These are phyloP conservation scores for Backusella liffmaniae DNA, from an alignment of 192 early-diverging fungal species.

Conservation along the genomic window DNA sequence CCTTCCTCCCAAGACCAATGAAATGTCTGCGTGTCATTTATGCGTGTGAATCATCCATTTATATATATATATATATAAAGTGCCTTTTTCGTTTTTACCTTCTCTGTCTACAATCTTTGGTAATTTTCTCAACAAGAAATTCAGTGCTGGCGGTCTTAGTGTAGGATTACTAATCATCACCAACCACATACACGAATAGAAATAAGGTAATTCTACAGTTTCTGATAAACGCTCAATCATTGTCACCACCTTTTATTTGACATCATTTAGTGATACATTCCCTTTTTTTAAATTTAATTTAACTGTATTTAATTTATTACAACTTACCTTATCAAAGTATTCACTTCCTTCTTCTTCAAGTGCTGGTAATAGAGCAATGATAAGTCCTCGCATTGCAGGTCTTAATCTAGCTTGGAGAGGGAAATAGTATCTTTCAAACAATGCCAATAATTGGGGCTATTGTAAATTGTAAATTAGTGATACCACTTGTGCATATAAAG, in stretches of 20 bases:
- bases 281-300: background rate
- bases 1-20: slow-evolving; percentile 57
- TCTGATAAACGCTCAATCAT: slow-evolving; percentile 67
- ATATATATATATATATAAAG: background rate
- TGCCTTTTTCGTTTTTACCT: slow-evolving; percentile 39
- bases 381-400: slow-evolving; percentile 75
- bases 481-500: background rate
- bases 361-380: slow-evolving; percentile 78
- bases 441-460: slow-evolving; percentile 74
- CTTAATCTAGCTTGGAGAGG: slow-evolving; percentile 69
- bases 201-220: slow-evolving; percentile 71
- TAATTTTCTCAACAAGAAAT: slow-evolving; percentile 75
- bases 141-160: slow-evolving; percentile 69
- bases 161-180: slow-evolving; percentile 68
- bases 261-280: background rate
- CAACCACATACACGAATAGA: slow-evolving; percentile 84
- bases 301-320: background rate
- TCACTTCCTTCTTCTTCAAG: slow-evolving; percentile 91
- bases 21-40: slow-evolving; percentile 48
- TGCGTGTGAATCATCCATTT: background rate
- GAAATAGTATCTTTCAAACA: slow-evolving; percentile 77
- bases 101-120: slow-evolving; percentile 64
- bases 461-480: background rate
- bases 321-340: slow-evolving; percentile 69
- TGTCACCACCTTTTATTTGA: slow-evolving; percentile 35